Conservation (phyloP, 371 early-diverging fungal species). For the Circinella minor region DNA sequence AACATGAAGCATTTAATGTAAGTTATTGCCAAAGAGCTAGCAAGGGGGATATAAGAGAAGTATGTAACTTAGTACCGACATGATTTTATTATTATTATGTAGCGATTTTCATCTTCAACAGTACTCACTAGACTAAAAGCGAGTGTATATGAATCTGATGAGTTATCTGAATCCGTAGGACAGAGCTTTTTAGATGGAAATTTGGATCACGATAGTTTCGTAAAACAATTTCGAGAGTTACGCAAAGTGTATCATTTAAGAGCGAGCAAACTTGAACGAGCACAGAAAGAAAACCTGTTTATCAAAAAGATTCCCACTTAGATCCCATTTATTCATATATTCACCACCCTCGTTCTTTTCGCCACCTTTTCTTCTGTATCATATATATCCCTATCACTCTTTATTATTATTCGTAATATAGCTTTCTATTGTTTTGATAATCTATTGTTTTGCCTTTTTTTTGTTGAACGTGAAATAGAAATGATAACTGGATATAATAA, state of each 20-base stretch:
- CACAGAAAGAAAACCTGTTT: conserved; percentile 40
- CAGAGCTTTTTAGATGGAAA: conserved; percentile 67
- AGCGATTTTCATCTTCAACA: conserved; percentile 66
- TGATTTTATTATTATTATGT: conserved; percentile 7
- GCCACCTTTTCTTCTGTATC: too few species aligned
- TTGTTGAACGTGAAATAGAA: too few species aligned
- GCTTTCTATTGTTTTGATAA: too few species aligned
- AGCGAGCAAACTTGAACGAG: conserved; percentile 63
- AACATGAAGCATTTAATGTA: conserved; percentile 65
- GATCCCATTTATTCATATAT: too few species aligned
- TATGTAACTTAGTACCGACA: neutral
- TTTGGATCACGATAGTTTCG: conserved; percentile 61
- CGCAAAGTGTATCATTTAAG: conserved; percentile 68
- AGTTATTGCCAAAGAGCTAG: neutral
- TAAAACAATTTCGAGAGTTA: conserved; percentile 62
- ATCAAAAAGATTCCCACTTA: conserved; percentile 6
- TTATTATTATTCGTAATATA: too few species aligned
- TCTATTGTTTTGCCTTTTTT: too few species aligned
- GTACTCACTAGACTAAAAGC: conserved; percentile 59
- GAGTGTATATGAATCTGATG: conserved; percentile 64
- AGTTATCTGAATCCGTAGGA: conserved; percentile 64
- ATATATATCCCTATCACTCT: too few species aligned
- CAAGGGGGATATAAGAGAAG: neutral
- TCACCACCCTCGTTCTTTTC: too few species aligned
- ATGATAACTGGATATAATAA: too few species aligned